phyloP scores from a whole-genome alignment of 352 stramenopile genomes.

The Pythium vanterpoolii region DNA sequence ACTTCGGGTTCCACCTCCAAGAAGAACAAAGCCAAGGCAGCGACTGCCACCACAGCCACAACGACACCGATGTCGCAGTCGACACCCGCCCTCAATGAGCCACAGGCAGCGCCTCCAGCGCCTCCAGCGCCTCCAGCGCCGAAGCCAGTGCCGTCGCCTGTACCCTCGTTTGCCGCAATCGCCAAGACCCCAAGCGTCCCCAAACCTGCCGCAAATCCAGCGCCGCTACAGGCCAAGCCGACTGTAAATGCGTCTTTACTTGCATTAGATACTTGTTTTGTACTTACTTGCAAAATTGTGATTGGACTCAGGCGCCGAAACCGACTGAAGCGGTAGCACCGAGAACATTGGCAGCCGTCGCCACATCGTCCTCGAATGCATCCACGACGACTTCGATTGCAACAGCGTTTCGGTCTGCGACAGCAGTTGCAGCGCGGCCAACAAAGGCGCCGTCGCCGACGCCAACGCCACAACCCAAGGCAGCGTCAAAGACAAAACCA shows the following conservation, averaged over 20 bases:
- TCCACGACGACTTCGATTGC: conserved; percentile 2
- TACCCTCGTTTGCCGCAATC: conserved; percentile 2
- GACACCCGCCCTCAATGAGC: too few species aligned
- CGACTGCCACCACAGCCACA: not conserved
- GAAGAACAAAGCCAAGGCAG: conserved; percentile 55
- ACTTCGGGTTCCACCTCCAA: conserved; percentile 55
- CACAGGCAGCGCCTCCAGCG: not conserved
- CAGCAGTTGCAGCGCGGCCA: not conserved
- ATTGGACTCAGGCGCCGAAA: not conserved
- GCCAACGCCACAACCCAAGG: not conserved
- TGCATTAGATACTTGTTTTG: not conserved
- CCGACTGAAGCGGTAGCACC: not conserved
- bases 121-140: not conserved
- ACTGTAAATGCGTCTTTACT: not conserved
- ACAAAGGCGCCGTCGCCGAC: not conserved
- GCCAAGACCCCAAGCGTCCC: not conserved
- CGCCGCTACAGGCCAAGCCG: not conserved
- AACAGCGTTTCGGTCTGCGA: not conserved
- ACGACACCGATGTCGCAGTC: not conserved
- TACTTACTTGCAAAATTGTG: not conserved
- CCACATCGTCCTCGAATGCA: not conserved
- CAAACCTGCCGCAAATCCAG: not conserved
- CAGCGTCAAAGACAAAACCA: too few species aligned
- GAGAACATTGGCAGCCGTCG: not conserved
- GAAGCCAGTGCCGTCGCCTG: not conserved